Conservation (phyloP, 768 basidiomycete genomes). For the Scleroderma citrinum region DNA sequence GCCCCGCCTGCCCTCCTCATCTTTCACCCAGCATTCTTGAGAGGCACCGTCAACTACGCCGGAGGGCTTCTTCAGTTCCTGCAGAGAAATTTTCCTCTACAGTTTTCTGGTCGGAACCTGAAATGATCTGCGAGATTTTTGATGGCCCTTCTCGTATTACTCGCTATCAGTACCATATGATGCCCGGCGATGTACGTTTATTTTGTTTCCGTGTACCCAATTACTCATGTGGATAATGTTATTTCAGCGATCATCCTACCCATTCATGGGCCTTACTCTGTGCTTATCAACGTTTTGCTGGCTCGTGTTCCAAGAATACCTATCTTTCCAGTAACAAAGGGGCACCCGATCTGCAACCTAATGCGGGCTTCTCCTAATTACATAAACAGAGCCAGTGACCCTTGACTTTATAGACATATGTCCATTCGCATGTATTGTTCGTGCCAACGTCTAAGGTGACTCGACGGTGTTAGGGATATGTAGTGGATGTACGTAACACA, state of each 20-base stretch:
- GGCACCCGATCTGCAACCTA: neutral
- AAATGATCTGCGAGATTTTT: conserved; percentile 34
- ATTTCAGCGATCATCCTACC: conserved; percentile 2
- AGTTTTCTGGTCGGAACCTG: conserved; percentile 21
- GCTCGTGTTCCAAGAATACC: conserved; percentile 12
- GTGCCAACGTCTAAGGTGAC: no score
- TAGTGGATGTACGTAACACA: no score
- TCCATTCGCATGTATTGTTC: no score
- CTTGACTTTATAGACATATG: no score
- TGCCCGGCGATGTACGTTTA: conserved; percentile 13
- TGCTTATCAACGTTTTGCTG: conserved; percentile 19
- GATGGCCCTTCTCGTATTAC: conserved; percentile 40
- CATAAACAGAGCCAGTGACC: no score
- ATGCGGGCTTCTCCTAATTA: neutral
- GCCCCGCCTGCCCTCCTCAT: conserved; percentile 37
- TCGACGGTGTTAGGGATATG: no score
- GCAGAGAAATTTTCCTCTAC: neutral
- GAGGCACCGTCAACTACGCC: conserved; percentile 10
- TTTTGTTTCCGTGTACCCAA: neutral
- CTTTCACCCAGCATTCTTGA: conserved; percentile 11
- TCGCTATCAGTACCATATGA: conserved; percentile 11
- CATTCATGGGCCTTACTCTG: conserved; percentile 9
- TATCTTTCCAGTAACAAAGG: neutral
- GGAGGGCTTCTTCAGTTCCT: conserved; percentile 3
- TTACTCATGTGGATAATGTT: neutral